A percentile compares a stretch with the other conserved stretches of the same genome.
Conservation (phyloP, 176 grass and related monocot genomes). For the Oryza glumipatula region DNA sequence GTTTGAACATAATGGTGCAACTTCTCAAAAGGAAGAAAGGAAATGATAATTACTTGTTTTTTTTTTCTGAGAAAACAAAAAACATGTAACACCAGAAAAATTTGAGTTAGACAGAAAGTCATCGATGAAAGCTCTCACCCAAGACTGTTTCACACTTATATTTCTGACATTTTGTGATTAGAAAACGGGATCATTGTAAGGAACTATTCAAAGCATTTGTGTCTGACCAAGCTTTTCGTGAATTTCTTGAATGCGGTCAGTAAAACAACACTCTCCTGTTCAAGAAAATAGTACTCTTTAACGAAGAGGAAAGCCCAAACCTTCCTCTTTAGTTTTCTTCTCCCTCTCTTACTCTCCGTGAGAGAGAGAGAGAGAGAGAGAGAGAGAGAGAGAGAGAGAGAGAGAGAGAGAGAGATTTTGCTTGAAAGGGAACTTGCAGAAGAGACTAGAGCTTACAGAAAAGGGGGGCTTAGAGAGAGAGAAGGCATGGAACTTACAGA, state of each 20-base stretch:
- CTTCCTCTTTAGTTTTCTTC: not conserved
- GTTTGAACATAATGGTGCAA: not conserved
- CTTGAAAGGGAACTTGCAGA: not conserved
- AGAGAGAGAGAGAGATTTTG: not conserved
- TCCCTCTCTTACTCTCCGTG: not conserved
- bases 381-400: not conserved
- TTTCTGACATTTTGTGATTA: slow-evolving; percentile 13
- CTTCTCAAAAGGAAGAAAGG: not conserved
- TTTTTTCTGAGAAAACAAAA: not conserved
- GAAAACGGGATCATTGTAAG: slow-evolving; percentile 11
- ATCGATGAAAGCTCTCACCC: not conserved
- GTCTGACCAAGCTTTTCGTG: slow-evolving; percentile 12
- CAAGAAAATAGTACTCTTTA: not conserved
- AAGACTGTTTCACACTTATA: slow-evolving; percentile 14
- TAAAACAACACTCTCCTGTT: not conserved
- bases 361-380: not conserved
- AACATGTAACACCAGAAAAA: not conserved
- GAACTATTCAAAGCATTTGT: not conserved
- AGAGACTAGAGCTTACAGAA: slow-evolving; percentile 25
- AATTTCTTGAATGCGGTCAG: slow-evolving; percentile 25
- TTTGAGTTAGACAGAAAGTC: not conserved
- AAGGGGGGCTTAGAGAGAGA: not conserved
- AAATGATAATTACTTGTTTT: not conserved
- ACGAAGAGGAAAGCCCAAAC: not conserved
- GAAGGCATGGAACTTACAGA: slow-evolving; percentile 5